phyloP scores from a whole-genome alignment of 768 basidiomycete genomes.

The Termitomyces sp. region DNA sequence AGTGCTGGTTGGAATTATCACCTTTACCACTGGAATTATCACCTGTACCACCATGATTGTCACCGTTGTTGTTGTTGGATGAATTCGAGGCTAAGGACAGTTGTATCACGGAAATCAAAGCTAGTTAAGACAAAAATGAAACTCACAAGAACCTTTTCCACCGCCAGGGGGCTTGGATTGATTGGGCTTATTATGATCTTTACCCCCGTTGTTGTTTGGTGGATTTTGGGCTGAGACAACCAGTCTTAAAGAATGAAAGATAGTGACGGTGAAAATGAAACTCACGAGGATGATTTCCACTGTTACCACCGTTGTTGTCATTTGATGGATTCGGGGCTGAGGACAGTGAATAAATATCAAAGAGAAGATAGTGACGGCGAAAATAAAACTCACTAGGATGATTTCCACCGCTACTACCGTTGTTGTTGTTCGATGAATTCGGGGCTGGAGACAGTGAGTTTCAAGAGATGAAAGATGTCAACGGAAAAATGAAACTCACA shows the following conservation, averaged over 20 bases:
- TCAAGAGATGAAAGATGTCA: neutral
- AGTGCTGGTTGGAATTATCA: no score
- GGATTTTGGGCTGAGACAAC: neutral
- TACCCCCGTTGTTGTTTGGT: neutral
- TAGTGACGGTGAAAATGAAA: no score
- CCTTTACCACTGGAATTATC: no score
- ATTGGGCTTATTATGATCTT: no score
- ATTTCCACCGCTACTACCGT: neutral
- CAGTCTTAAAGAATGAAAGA: no score
- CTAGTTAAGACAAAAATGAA: neutral
- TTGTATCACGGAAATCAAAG: neutral
- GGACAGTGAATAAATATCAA: no score
- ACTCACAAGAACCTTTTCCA: neutral
- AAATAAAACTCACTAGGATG: neutral
- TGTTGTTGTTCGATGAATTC: neutral
- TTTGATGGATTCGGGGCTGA: neutral
- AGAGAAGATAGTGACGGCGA: no score
- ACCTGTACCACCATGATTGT: neutral
- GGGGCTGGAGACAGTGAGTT: neutral
- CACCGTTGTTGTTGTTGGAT: no score
- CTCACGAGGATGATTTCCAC: neutral
- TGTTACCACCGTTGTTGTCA: neutral
- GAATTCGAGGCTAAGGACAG: neutral
- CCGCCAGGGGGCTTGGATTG: no score
- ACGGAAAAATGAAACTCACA: neutral